Evolutionary conservation across 2,329 filamentous ascomycete genomes (phyloP).

Genomic region (Teratosphaeria pseudoeucalypti): DNA sequence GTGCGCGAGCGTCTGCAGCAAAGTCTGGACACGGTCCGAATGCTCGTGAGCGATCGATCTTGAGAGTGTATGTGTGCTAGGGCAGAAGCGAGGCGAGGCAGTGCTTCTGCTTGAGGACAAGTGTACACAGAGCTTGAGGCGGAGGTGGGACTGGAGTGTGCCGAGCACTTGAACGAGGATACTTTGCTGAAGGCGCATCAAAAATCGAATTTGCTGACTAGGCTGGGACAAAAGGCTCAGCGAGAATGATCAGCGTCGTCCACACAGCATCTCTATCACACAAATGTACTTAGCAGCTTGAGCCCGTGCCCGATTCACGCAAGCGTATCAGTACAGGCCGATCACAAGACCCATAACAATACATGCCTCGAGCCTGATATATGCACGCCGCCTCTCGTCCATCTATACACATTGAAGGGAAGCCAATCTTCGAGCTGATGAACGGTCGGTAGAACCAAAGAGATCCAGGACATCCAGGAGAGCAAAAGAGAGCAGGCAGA

Average conservation of each 20-base stretch:
- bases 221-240: neutral
- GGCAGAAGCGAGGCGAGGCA: neutral
- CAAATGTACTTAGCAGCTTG: neutral
- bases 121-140: neutral
- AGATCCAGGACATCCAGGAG: too few relatives aligned
- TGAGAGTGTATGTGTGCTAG: neutral
- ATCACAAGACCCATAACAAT: neutral
- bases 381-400: neutral
- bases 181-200: neutral
- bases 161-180: neutral
- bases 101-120: neutral
- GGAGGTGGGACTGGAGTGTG: neutral
- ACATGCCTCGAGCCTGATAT: neutral
- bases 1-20: neutral
- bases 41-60: neutral
- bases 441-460: neutral
- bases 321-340: neutral
- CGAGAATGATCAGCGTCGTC: neutral
- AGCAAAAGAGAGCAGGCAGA: neutral
- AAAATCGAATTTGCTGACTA: neutral
- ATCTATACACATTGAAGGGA: neutral
- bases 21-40: neutral
- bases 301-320: neutral
- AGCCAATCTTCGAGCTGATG: neutral
- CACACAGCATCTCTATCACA: neutral